These are phyloP conservation scores for Ceratobasidium sp. DNA, from an alignment of 1,284 basidiomycete genomes.

Conservation along the genomic window DNA sequence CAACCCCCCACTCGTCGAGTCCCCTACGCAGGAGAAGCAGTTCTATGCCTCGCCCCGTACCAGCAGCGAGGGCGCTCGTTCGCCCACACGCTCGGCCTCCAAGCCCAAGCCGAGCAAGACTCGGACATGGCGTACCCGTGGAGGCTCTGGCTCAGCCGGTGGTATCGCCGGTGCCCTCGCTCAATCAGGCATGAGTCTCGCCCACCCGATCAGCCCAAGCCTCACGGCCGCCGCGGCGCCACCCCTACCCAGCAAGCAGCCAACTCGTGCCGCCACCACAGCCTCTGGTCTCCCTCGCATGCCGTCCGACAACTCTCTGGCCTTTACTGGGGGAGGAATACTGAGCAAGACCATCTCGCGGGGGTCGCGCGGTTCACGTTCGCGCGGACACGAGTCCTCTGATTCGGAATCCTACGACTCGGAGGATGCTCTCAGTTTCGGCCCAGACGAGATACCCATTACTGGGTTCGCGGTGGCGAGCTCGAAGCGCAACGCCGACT, in stretches of 20 bases:
- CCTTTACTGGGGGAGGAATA: slow-evolving; percentile 39
- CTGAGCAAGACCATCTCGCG: slow-evolving; percentile 39
- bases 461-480: slow-evolving; percentile 97
- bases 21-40: slow-evolving; percentile 19
- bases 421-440: slow-evolving; percentile 56
- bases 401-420: slow-evolving; percentile 47
- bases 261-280: slow-evolving; percentile 14
- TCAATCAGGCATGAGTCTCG: slow-evolving; percentile 70
- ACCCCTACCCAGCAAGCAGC: slow-evolving; percentile 49
- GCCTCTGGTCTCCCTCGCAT: slow-evolving; percentile 44
- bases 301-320: slow-evolving; percentile 47
- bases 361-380: slow-evolving; percentile 28
- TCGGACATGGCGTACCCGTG: slow-evolving; percentile 9
- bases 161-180: slow-evolving; percentile 71
- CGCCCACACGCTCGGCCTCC: slow-evolving; percentile 8
- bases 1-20: slow-evolving; percentile 20
- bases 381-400: slow-evolving; percentile 36
- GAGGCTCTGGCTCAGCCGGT: slow-evolving; percentile 27
- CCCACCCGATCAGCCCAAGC: slow-evolving; percentile 58
- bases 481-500: slow-evolving; percentile 92
- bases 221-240: slow-evolving; percentile 53
- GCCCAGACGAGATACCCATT: slow-evolving; percentile 76
- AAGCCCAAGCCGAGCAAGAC: slow-evolving; percentile 15
- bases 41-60: slow-evolving; percentile 18
- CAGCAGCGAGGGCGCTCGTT: slow-evolving; percentile 20